phyloP scores from a whole-genome alignment of 208 protist genomes.

The Leishmania braziliensis region DNA sequence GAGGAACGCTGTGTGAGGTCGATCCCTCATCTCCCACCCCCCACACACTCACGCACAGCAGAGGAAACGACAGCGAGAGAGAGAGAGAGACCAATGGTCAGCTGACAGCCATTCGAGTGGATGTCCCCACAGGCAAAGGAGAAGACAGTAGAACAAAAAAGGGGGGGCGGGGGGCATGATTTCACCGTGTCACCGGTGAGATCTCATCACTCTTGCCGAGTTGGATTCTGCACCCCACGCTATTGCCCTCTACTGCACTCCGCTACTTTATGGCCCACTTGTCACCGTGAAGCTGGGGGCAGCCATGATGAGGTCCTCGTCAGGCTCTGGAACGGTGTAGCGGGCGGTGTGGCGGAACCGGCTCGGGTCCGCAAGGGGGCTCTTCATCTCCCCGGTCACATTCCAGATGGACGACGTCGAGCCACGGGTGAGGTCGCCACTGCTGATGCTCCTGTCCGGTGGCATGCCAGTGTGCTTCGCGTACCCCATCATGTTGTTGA shows the following conservation, averaged over 20 bases:
- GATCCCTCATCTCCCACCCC: not conserved
- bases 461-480: constrained; percentile 8
- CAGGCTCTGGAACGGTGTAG: constrained; percentile 29
- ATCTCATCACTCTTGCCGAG: not conserved
- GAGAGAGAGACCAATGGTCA: not conserved
- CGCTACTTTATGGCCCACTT: constrained; percentile 18
- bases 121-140: too few relatives aligned
- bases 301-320: constrained; percentile 32
- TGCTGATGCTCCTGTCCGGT: constrained; percentile 16
- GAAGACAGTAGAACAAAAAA: not conserved
- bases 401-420: constrained; percentile 23
- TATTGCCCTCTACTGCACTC: not conserved
- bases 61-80: not conserved
- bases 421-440: constrained; percentile 8
- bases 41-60: not conserved
- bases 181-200: not conserved
- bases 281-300: constrained; percentile 29
- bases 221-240: not conserved
- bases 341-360: constrained; percentile 18
- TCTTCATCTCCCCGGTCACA: constrained; percentile 11
- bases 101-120: not conserved
- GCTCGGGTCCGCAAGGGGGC: constrained; percentile 15
- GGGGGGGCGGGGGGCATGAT: not conserved
- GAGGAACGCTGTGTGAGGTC: not conserved
- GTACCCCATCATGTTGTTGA: constrained; percentile 11